Evolutionary conservation across 2,329 filamentous ascomycete genomes (phyloP), one percentile per base, ranked within the genome.

Genomic region (Arachnomyces sp.): DNA sequence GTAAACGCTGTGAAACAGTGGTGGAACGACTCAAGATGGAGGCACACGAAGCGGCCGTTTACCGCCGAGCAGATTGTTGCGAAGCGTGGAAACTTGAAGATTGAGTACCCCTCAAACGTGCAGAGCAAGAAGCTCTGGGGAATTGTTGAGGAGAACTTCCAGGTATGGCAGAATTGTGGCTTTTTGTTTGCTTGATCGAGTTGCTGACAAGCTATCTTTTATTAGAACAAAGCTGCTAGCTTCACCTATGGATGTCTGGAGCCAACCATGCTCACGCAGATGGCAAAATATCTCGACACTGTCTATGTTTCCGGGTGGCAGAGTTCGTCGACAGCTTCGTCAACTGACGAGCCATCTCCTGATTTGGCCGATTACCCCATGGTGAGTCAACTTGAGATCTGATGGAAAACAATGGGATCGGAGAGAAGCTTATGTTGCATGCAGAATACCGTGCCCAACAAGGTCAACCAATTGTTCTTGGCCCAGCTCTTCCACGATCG

Each of bases 291-390:
- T 65, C 76, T 98, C 47, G 92, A 98, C 61, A 98, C 92, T 28
- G 86, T 98, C 61, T 98, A 98, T 64, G 92, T 98, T 47, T 96
- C 92, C 40, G 92, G 92, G 49, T 98, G 92, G 92, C 92, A 98
- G 68, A 94, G 86, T 49, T 96, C 90, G 2, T 95, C 89, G 16
- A 98, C 92, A 6, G 92, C 92, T 36, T 95, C 90, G 2, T 78
- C 88, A 2, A 90, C 89, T 5, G 88, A 98, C 56, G 92, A 98
- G 71, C 92, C 92, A 17, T 92, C 90, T 30, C 92, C 92, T 36
- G 92, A 98, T 81, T 77, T 98, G 65, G 92, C 92, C 49, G 92
- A 98, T 65, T 98, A 98, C 68, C 90, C 92, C 46, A 89, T 89
- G 65, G 82, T 87, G 57, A 66, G 79, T 65, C 38, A 2, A 25